phyloP scores from a whole-genome alignment of 2,329 filamentous ascomycete genomes.

The Myriosclerotinia curreyana region DNA sequence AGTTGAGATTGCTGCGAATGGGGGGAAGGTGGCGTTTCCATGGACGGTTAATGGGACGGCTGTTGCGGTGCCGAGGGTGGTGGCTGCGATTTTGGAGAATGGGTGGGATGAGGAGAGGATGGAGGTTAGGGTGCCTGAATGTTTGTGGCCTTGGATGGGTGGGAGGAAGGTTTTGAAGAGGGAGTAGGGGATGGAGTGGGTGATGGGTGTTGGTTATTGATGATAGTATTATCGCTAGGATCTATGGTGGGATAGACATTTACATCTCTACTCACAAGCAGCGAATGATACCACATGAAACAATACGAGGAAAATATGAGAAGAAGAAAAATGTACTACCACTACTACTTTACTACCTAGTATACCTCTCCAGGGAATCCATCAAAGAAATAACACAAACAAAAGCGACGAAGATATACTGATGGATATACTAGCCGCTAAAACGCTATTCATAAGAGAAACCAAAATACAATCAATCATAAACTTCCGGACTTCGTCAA shows the following conservation, averaged over 20 bases:
- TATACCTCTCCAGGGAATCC: slow-evolving; percentile 3
- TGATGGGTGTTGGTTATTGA: neutral
- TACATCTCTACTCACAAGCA: neutral
- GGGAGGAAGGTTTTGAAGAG: slow-evolving; percentile 59
- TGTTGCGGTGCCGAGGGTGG: slow-evolving; percentile 81
- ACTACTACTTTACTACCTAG: slow-evolving; percentile 8
- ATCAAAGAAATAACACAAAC: slow-evolving; percentile 14
- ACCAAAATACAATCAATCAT: slow-evolving; percentile 13
- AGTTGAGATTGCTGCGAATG: slow-evolving; percentile 52
- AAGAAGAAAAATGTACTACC: slow-evolving; percentile 1
- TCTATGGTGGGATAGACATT: neutral
- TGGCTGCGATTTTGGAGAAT: slow-evolving; percentile 87
- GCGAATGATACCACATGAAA: neutral
- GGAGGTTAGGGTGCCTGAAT: slow-evolving; percentile 73
- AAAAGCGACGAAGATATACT: neutral
- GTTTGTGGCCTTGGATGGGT: slow-evolving; percentile 81
- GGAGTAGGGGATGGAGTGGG: neutral
- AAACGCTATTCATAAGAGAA: slow-evolving; percentile 30
- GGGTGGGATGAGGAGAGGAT: slow-evolving; percentile 73
- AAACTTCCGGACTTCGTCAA: slow-evolving; percentile 27
- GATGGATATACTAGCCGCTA: slow-evolving; percentile 29
- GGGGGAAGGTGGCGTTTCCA: slow-evolving; percentile 65
- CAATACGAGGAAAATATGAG: neutral
- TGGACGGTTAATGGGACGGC: slow-evolving; percentile 95
- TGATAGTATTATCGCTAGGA: neutral